Evolutionary conservation across 306 rosid genomes (phyloP), one percentile per base, ranked within the genome.

Genomic region (Begonia peltatifolia): DNA sequence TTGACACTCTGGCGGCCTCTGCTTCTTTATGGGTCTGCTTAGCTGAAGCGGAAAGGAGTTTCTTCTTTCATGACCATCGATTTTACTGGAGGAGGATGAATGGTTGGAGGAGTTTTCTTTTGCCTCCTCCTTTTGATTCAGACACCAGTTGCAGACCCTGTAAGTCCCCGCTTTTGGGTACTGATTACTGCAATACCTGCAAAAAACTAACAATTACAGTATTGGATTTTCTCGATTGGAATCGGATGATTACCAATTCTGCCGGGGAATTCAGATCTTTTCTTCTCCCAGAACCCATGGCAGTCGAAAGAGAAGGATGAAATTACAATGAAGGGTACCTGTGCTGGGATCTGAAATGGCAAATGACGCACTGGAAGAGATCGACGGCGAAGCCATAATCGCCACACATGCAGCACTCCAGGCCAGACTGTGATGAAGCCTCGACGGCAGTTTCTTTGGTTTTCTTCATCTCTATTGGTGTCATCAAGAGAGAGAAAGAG

Each of bases 331-430:
- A 9, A 41, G 3, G 11, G 30, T 60, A 77, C 97, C 88, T 90
- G 82, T 90, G 99, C 58, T 90, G 99, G 60, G 92, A 90, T 90
- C 99, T 80, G 94, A 80, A 83, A 25, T 83, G 92, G 63, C 99
- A 90, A 55, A 79, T 49, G 69, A 76, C 71, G 73, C 99, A 90
- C 23, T 57, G 87, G 68, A 90, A 83, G 65, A 86, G 94, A 67
- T 86, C 87, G 42, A 74, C 62, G 41, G 95, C 78, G 79, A 90
- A 80, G 55, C 99, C 99, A 46, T 50, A 76, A 69, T 90, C 99
- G 9, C 99, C 99, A 57, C 99, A 90, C 95, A 83, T 90, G 77
- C 99, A 90, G 57, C 99, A 90, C 80, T 90, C 97, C 4, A 53
- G 69, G 55, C 60, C 57, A 47, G 70, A 44, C 57, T 55, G 56